Evolutionary conservation across 2,329 filamentous ascomycete genomes (phyloP).

Genomic region (Stylonectria norvegica): DNA sequence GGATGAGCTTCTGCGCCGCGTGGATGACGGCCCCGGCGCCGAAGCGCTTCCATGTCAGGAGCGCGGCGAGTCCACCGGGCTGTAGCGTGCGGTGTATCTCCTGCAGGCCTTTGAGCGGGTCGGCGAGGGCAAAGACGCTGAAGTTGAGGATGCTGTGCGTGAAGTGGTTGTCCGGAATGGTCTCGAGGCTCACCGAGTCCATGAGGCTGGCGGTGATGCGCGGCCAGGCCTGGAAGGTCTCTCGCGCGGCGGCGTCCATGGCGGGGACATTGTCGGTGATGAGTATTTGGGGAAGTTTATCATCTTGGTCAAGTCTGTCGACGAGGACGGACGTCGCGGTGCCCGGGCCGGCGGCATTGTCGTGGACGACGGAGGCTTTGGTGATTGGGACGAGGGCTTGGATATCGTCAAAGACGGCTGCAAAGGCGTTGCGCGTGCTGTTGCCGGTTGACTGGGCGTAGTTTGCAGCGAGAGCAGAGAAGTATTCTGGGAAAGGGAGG

Average conservation of each 20-base stretch:
- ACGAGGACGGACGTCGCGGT: slow-evolving; percentile 28
- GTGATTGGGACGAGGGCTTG: slow-evolving; percentile 15
- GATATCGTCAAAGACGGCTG: slow-evolving; percentile 14
- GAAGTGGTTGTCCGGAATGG: slow-evolving; percentile 16
- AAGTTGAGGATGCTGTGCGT: slow-evolving; percentile 31
- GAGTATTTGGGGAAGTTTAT: slow-evolving; percentile 5
- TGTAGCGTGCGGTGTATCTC: slow-evolving; percentile 30
- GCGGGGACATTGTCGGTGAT: slow-evolving; percentile 19
- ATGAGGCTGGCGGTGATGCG: slow-evolving; percentile 10
- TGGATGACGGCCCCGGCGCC: slow-evolving; percentile 23
- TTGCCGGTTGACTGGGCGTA: slow-evolving; percentile 29
- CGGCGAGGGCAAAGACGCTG: slow-evolving; percentile 28
- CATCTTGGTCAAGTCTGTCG: slow-evolving; percentile 4
- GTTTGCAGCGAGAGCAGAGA: slow-evolving; percentile 24
- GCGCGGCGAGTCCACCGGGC: slow-evolving; percentile 24
- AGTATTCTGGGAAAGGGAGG: slow-evolving; percentile 20
- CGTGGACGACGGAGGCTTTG: slow-evolving; percentile 27
- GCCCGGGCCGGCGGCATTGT: slow-evolving; percentile 33
- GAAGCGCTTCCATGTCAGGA: slow-evolving; percentile 27
- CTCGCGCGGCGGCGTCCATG: slow-evolving; percentile 16
- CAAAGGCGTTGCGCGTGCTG: slow-evolving; percentile 25
- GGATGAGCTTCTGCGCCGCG: slow-evolving; percentile 25
- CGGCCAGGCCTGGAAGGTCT: slow-evolving; percentile 8
- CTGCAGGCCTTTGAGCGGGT: slow-evolving; percentile 20
- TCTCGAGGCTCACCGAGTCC: slow-evolving; percentile 21